Conservation (phyloP, 345 rosid genomes). For the Carallia brachiata region DNA sequence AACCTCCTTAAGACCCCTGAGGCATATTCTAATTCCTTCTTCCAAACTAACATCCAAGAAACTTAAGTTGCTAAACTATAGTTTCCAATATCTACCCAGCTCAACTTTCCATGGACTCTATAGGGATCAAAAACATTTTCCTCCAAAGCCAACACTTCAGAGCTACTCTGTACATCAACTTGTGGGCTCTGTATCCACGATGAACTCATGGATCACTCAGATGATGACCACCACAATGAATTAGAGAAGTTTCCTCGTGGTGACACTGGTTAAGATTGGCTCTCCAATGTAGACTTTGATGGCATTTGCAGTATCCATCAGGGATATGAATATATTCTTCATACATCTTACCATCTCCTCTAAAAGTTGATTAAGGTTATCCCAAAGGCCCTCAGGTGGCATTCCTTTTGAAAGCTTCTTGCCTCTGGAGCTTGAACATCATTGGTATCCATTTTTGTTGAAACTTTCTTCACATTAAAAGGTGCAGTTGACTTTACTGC, state of each 20-base stretch:
- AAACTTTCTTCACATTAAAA: conserved; percentile 27
- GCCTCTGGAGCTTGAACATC: conserved; percentile 28
- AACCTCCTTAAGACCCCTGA: conserved; percentile 27
- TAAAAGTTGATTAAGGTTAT: conserved; percentile 23
- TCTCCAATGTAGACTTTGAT: conserved; percentile 28
- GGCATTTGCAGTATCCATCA: conserved; percentile 19
- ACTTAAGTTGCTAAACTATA: conserved; percentile 28
- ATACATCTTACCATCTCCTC: conserved; percentile 33
- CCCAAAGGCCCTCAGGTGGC: conserved; percentile 37
- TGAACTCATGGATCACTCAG: conserved; percentile 22
- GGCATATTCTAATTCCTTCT: conserved; percentile 28
- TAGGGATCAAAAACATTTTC: conserved; percentile 29
- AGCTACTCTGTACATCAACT: conserved; percentile 18
- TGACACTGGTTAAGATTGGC: conserved; percentile 47
- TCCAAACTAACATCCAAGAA: conserved; percentile 31
- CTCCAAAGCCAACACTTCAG: conserved; percentile 19
- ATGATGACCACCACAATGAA: conserved; percentile 53
- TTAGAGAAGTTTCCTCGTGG: conserved; percentile 30
- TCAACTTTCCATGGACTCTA: conserved; percentile 26
- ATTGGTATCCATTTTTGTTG: conserved; percentile 19
- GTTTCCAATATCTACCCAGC: conserved; percentile 29
- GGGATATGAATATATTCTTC: conserved; percentile 25
- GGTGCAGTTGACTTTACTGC: conserved; percentile 26
- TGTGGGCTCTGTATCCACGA: conserved; percentile 30
- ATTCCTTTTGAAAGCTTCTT: conserved; percentile 51